phyloP scores from a whole-genome alignment of 441 rosid genomes.

The Mallotus repandus region DNA sequence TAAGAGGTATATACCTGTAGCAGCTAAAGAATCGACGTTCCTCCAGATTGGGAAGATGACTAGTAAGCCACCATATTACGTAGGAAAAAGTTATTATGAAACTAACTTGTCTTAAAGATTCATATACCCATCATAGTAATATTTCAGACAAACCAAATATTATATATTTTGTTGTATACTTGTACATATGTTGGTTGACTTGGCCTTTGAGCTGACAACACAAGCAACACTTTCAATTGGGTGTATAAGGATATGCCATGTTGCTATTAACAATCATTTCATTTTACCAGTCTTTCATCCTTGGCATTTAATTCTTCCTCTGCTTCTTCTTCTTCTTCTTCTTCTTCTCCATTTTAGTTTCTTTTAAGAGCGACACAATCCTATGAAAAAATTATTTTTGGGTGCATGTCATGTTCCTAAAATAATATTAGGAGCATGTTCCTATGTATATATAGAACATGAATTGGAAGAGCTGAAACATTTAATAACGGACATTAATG shows the following conservation, averaged over 20 bases:
- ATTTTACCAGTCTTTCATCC: conserved; percentile 18
- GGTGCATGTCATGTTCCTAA: neutral
- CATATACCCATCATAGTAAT: conserved; percentile 30
- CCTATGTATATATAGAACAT: too few relatives aligned
- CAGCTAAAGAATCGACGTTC: conserved; percentile 37
- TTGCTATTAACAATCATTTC: conserved; percentile 35
- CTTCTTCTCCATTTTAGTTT: neutral
- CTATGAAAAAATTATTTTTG: conserved; percentile 14
- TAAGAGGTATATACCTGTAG: conserved; percentile 18
- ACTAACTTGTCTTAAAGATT: conserved; percentile 3
- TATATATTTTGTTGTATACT: neutral
- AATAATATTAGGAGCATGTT: too few relatives aligned
- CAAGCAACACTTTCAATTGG: conserved; percentile 29
- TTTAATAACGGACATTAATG: neutral
- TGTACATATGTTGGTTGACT: conserved; percentile 31
- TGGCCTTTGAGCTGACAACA: conserved; percentile 5
- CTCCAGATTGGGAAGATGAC: conserved; percentile 50
- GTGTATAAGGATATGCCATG: conserved; percentile 32
- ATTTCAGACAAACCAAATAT: conserved; percentile 14
- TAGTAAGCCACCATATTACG: conserved; percentile 38
- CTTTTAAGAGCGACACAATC: conserved; percentile 31
- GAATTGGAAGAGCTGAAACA: neutral
- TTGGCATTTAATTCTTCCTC: conserved; percentile 16
- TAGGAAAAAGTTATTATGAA: conserved; percentile 19
- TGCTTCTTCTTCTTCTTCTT: too few relatives aligned